Percentiles rank a stretch among this genome's conserved stretches.
Conservation (phyloP, 1,284 basidiomycete genomes). For the Phylloporus sp. region DNA sequence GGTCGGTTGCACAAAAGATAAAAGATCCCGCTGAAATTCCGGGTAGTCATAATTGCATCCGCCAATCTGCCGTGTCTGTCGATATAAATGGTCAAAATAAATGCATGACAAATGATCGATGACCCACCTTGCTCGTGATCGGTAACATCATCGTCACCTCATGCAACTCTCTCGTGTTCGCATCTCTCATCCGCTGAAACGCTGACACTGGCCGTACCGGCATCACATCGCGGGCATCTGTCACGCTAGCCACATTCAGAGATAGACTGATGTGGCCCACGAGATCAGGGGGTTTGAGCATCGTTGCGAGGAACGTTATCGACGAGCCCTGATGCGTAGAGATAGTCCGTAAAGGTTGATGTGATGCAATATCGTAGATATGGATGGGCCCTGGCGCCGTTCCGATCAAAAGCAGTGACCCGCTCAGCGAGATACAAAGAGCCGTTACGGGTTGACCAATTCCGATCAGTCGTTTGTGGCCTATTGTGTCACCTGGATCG, state of each 20-base stretch:
- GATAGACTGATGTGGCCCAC: conserved; percentile 75
- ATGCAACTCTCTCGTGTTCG: conserved; percentile 69
- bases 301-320: conserved; percentile 78
- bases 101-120: not conserved
- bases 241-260: conserved; percentile 53
- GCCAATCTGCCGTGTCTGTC: conserved; percentile 27
- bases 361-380: conserved; percentile 88
- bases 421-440: conserved; percentile 77
- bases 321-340: conserved; percentile 73
- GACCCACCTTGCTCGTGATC: conserved; percentile 49
- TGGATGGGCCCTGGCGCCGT: conserved; percentile 80
- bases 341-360: conserved; percentile 87
- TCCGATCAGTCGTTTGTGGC: conserved; percentile 66
- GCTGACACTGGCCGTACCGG: conserved; percentile 71
- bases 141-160: conserved; percentile 72
- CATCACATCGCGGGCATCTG: conserved; percentile 62
- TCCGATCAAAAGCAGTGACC: conserved; percentile 83
- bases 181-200: conserved; percentile 77
- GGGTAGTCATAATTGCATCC: conserved; percentile 49
- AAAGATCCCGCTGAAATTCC: conserved; percentile 68
- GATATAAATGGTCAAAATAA: not conserved
- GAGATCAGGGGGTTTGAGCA: conserved; percentile 86
- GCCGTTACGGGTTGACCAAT: conserved; percentile 73
- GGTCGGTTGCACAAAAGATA: conserved; percentile 61
- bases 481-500: conserved; percentile 52